Percentiles rank a stretch among this genome's conserved stretches.
Conservation (phyloP, 441 rosid genomes). For the Breynia disticha region DNA sequence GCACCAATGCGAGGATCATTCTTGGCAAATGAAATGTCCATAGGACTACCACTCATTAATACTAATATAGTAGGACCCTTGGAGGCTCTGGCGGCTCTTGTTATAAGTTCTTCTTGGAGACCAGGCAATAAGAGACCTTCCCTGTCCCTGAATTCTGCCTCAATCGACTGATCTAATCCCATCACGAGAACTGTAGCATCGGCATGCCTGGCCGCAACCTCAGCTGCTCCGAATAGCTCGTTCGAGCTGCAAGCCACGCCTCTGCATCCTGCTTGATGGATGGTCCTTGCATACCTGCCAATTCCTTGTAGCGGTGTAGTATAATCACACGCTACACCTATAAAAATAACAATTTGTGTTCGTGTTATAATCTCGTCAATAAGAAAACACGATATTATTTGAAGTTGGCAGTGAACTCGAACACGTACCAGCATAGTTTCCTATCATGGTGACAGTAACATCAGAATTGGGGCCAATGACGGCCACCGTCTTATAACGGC, state of each 20-base stretch:
- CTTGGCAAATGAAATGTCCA: conserved; percentile 65
- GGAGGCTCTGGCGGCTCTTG: conserved; percentile 49
- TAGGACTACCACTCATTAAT: conserved; percentile 84
- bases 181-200: conserved; percentile 74
- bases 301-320: conserved; percentile 78
- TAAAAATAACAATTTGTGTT: not conserved
- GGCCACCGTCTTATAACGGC: conserved; percentile 48
- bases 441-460: conserved; percentile 71
- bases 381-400: not conserved
- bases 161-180: conserved; percentile 89
- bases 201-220: conserved; percentile 47
- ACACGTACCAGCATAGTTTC: conserved; percentile 57
- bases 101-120: conserved; percentile 64
- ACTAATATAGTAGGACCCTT: conserved; percentile 60
- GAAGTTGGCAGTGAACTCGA: not conserved
- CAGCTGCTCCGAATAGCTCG: conserved; percentile 35
- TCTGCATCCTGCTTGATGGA: conserved; percentile 51
- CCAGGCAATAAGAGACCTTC: conserved; percentile 70
- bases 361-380: not conserved
- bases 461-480: conserved; percentile 80
- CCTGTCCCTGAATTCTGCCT: conserved; percentile 71
- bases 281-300: conserved; percentile 41
- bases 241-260: conserved; percentile 49
- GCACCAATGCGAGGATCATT: conserved; percentile 46
- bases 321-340: conserved; percentile 77